Base-by-base conservation (phyloP, 2,329 filamentous ascomycete genomes). In the Pseudogymnoascus verrucosus region DNA sequence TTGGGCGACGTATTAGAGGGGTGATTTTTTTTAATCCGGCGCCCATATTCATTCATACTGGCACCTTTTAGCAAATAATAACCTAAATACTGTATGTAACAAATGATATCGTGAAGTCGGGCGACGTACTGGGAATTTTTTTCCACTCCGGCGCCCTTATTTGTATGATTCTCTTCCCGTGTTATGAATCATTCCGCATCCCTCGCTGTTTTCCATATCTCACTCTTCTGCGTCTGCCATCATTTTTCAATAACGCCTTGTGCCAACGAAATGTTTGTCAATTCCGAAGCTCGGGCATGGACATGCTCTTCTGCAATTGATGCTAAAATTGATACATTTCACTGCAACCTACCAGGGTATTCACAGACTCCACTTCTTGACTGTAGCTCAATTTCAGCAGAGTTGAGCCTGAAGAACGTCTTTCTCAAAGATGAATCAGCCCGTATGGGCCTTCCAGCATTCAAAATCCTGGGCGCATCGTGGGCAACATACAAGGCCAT, bases 401-500 rank as follows among this genome's bases (percentile, higher is more conserved):
- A 86, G 12, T 73, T 91, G 0, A 82, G 82, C 0, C 75, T 90
- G 11, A 74, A 75, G 0, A 75, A 79, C 5, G 78, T 93, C 3
- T 79, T 86, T 40, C 70, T 92, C 67, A 93, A 93, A 71, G 84
- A 92, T 69, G 89, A 93, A 73, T 85, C 83, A 28, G 78, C 76
- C 62, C 82, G 89, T 5, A 84, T 91, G 39, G 86, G 86, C 0
- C 78, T 93, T 1, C 88, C 88, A 0, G 82, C 89, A 0, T 93
- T 92, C 79, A 95, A 95, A 74, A 89, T 93, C 47, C 80, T 93
- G 0, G 90, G 90, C 21, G 89, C 90, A 1, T 89, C 87, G 0
- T 93, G 89, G 89, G 89, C 84, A 0, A 80, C 83, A 2, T 87
- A 84, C 68, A 80, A 82, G 5, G 83, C 86, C 12, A 70, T 90